Evolutionary conservation across 2,329 filamentous ascomycete genomes (phyloP), one percentile per base, ranked within the genome.

Genomic region (Pseudocercospora pini-densiflorae): DNA sequence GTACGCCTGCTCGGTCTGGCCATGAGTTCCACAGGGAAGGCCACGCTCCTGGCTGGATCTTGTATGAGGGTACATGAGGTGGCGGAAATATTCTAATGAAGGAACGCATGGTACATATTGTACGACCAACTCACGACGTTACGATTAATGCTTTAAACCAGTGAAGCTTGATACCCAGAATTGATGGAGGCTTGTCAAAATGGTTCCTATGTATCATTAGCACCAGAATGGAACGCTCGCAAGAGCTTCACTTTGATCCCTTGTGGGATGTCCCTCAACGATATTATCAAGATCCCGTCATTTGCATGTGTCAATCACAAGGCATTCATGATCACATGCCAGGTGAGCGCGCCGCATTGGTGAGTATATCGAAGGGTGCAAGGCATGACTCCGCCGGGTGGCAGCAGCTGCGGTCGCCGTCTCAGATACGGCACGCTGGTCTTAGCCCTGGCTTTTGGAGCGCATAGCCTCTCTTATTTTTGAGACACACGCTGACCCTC

Each of bases 111-210:
- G 10, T 51, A 55, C 23, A 29, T 55, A 29, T 2, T 55, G 51
- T 27, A 55, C 24, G 51, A 55, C 51, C 27, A 23, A 55, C 51
- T n/a, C 16, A 55, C 27, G 51, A 55, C 10, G 7, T n/a, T 27
- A 55, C 27, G 51, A 55, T 19, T 27, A 23, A 55, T 29, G 51
- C 51, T 55, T 55, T 16, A 29, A 19, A n/a, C 51, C 51, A 33
- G 51, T 55, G 51, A 55, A 55, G 51, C 51, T 55, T 31, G 21
- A 55, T 55, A 55, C 51, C 51, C 51, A 51, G 21, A 24, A 16
- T 51, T 21, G 47, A 23, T 27, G 51, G 24, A 55, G 21, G 27
- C 27, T n/a, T 55, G 51, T 12, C 24, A 19, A n/a, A 16, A 31
- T 14, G 51, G 24, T 27, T 55, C 23, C n/a, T 55, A 31, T 55